Conservation (phyloP, 2,329 filamentous ascomycete species). For the Colletotrichum liaoningense region DNA sequence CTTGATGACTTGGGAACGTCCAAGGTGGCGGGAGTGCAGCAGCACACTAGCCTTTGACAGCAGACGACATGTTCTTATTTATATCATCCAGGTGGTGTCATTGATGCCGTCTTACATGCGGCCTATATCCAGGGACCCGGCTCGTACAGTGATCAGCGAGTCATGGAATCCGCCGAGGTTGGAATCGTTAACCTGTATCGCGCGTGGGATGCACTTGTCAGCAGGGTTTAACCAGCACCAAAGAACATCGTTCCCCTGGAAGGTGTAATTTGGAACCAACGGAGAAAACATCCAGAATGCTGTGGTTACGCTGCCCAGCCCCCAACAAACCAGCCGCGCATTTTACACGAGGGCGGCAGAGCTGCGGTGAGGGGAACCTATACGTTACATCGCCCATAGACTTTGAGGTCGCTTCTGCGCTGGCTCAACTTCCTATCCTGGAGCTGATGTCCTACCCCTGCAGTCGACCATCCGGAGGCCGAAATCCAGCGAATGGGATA, state of each 20-base stretch:
- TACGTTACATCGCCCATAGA: background rate
- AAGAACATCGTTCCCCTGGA: background rate
- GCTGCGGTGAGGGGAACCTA: background rate
- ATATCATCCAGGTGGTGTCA: background rate
- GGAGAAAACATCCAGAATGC: background rate
- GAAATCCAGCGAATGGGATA: background rate
- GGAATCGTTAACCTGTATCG: background rate
- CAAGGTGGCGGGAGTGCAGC: background rate
- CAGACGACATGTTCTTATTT: background rate
- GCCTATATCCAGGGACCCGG: background rate
- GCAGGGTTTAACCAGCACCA: background rate
- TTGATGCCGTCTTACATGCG: background rate
- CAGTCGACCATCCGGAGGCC: background rate
- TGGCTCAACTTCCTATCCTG: background rate
- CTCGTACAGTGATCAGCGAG: background rate
- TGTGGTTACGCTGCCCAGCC: background rate
- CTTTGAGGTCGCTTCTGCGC: background rate
- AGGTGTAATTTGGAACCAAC: background rate
- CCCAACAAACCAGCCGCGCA: background rate
- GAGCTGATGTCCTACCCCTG: constrained; percentile 5
- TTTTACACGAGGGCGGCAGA: too few relatives aligned
- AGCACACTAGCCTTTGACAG: background rate
- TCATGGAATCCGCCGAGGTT: background rate
- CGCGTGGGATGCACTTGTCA: background rate
- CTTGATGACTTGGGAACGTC: too few relatives aligned